phyloP scores from a whole-genome alignment of 106 monocot genomes.

The Platanthera guangdongensis region DNA sequence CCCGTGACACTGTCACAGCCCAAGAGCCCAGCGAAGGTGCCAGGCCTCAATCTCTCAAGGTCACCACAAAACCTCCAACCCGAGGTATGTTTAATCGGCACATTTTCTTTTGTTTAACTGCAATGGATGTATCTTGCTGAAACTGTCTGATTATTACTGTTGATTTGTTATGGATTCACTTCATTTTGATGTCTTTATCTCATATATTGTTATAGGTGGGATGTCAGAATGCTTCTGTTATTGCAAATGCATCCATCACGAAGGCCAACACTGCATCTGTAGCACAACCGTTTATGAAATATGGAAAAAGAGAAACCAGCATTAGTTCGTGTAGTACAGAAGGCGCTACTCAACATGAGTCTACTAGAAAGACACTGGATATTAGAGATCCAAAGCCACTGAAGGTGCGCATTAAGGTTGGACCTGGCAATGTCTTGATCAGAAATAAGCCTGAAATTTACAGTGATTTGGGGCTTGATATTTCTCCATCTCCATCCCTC shows the following conservation, averaged over 20 bases:
- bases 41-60: conserved; percentile 23
- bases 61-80: conserved; percentile 32
- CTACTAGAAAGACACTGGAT: conserved; percentile 12
- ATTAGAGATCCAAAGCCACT: conserved; percentile 43
- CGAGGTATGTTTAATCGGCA: conserved; percentile 35
- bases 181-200: neutral
- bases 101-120: neutral
- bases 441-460: conserved; percentile 75
- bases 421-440: conserved; percentile 22
- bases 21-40: conserved; percentile 34
- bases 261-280: conserved; percentile 15
- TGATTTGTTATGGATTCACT: neutral
- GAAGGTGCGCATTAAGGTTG: conserved; percentile 84
- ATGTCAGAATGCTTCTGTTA: conserved; percentile 26
- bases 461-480: conserved; percentile 69
- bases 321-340: conserved; percentile 6
- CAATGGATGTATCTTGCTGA: neutral
- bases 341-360: conserved; percentile 14
- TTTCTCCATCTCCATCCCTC: conserved; percentile 63
- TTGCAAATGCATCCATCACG: conserved; percentile 26
- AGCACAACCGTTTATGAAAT: conserved; percentile 10
- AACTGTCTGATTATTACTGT: conserved; percentile 5
- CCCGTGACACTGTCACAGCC: conserved; percentile 39
- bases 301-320: conserved; percentile 18
- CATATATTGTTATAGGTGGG: conserved; percentile 20